Conservation (phyloP, 2,329 filamentous ascomycete genomes). For the Fusarium lateritium region DNA sequence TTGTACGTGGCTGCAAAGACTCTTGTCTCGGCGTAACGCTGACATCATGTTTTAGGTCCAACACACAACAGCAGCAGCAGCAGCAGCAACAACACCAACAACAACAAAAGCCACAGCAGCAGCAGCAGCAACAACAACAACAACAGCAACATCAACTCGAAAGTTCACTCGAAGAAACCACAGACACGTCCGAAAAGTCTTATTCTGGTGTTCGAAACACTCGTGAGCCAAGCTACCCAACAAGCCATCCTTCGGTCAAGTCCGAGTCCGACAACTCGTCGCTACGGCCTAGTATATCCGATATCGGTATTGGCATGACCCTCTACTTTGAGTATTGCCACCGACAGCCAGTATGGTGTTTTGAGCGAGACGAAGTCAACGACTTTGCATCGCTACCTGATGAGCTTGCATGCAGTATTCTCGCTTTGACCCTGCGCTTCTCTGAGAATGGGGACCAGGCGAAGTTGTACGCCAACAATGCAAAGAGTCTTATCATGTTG, state of each 20-base stretch:
- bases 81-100: conserved; percentile 23
- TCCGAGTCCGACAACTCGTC: conserved; percentile 50
- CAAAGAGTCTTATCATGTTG: conserved; percentile 62
- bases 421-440: conserved; percentile 59
- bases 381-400: conserved; percentile 55
- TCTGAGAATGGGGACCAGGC: conserved; percentile 54
- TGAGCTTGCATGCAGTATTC: conserved; percentile 59
- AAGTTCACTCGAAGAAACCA: conserved; percentile 51
- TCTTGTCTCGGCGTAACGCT: conserved; percentile 43
- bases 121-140: conserved; percentile 14
- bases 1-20: conserved; percentile 42
- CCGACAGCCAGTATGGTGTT: conserved; percentile 62
- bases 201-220: conserved; percentile 51
- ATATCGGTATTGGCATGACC: conserved; percentile 54
- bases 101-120: conserved; percentile 27
- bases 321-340: conserved; percentile 62
- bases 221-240: conserved; percentile 43
- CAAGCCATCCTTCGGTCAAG: conserved; percentile 45
- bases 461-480: conserved; percentile 57
- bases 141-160: conserved; percentile 42
- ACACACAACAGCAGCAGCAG: conserved; percentile 22
- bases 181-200: conserved; percentile 54
- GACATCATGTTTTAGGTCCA: conserved; percentile 51
- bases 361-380: conserved; percentile 59
- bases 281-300: conserved; percentile 51